A percentile compares a stretch with the other conserved stretches of the same genome.
phyloP scores from a whole-genome alignment of 1,139 yeast genomes.

The Hansenula lynferdii region DNA sequence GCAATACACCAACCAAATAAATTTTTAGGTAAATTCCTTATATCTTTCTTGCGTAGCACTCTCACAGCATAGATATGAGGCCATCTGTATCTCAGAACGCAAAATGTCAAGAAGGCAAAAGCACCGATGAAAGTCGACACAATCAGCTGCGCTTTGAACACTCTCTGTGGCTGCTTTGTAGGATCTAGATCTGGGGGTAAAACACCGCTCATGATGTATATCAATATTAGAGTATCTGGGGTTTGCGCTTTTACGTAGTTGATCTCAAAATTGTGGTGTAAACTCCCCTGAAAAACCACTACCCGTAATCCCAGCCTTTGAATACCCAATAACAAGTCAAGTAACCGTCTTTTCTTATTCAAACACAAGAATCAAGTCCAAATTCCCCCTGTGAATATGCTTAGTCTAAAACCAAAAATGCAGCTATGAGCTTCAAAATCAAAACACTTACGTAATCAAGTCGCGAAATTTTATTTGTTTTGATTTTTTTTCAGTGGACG shows the following conservation, averaged over 20 bases:
- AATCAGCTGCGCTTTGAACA: slow-evolving; percentile 35
- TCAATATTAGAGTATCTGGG: too few species aligned
- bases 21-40: slow-evolving; percentile 33
- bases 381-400: too few species aligned
- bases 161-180: slow-evolving; percentile 22
- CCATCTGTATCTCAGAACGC: slow-evolving; percentile 36
- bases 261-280: neutral
- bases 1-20: slow-evolving; percentile 64
- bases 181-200: slow-evolving; percentile 24
- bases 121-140: slow-evolving; percentile 39
- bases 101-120: slow-evolving; percentile 38
- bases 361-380: too few species aligned
- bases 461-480: neutral
- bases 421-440: too few species aligned
- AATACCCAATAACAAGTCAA: too few species aligned
- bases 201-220: too few species aligned
- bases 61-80: slow-evolving; percentile 44
- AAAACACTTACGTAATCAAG: too few species aligned
- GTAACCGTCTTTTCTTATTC: too few species aligned
- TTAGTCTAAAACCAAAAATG: too few species aligned
- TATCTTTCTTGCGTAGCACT: slow-evolving; percentile 19
- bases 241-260: neutral
- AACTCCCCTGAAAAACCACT: too few species aligned
- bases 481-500: neutral
- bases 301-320: too few species aligned